Percentiles rank a stretch among this genome's conserved stretches.
Conservation (phyloP, 805 yeast species). For the Saturnispora dispora region DNA sequence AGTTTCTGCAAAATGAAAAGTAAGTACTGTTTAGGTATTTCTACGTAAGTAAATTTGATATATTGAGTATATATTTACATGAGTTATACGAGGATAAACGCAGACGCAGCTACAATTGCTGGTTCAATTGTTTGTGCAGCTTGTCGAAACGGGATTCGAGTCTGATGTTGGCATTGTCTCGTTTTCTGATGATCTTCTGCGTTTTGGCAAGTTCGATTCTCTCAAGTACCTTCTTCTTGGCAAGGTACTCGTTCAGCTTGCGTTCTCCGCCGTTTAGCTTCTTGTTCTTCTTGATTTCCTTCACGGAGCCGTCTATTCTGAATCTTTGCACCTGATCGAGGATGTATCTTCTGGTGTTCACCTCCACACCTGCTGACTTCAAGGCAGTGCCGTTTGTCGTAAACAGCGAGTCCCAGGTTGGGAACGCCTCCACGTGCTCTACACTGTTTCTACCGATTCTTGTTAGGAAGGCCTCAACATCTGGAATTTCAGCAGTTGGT, state of each 20-base stretch:
- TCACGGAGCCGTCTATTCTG: constrained; percentile 39
- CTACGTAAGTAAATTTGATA: background rate
- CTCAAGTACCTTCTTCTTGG: constrained; percentile 50
- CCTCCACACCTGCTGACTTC: constrained; percentile 72
- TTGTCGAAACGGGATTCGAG: constrained; percentile 19
- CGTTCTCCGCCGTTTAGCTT: constrained; percentile 79
- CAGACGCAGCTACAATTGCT: constrained; percentile 2
- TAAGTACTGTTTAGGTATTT: background rate
- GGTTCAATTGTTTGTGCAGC: constrained; percentile 14
- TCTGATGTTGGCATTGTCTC: constrained; percentile 10
- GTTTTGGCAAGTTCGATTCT: constrained; percentile 31
- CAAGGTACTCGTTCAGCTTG: constrained; percentile 55
- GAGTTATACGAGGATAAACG: background rate
- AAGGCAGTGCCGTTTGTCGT: constrained; percentile 42
- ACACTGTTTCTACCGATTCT: constrained; percentile 67
- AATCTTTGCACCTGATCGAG: constrained; percentile 63
- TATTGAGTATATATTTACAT: background rate
- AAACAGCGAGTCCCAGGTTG: constrained; percentile 65
- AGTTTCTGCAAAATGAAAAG: constrained; percentile 15
- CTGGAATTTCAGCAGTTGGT: constrained; percentile 51
- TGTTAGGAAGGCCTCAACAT: constrained; percentile 62
- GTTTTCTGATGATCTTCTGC: constrained; percentile 21
- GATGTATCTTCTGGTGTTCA: constrained; percentile 62
- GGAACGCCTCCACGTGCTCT: constrained; percentile 63
- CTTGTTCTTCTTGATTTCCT: constrained; percentile 32